phyloP scores from a whole-genome alignment of 2,329 filamentous ascomycete genomes.

The Microcera coccophila region DNA sequence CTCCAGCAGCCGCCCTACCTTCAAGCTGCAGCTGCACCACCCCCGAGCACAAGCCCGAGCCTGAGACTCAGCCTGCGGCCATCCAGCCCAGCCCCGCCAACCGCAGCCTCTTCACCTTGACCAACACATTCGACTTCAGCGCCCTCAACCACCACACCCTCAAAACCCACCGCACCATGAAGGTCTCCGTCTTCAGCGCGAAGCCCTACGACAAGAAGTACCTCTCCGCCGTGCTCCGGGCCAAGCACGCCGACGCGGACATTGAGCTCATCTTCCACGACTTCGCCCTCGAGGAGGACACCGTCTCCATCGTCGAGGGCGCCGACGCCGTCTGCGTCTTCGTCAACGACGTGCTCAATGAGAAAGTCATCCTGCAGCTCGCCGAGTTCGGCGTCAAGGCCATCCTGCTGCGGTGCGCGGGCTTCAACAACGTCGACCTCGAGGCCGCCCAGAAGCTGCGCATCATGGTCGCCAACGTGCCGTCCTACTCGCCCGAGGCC shows the following conservation, averaged over 20 bases:
- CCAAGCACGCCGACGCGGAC: slow-evolving; percentile 30
- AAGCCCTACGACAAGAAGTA: slow-evolving; percentile 60
- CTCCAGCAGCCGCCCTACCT: too few species aligned
- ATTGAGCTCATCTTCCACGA: slow-evolving; percentile 56
- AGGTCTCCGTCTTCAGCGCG: slow-evolving; percentile 60
- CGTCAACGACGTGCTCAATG: slow-evolving; percentile 59
- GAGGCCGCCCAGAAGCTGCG: slow-evolving; percentile 49
- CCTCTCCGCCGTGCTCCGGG: slow-evolving; percentile 42
- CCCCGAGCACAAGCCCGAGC: too few species aligned
- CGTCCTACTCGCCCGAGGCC: slow-evolving; percentile 64
- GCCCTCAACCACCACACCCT: neutral
- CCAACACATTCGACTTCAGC: neutral
- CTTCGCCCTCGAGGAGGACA: slow-evolving; percentile 53
- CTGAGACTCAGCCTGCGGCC: too few species aligned
- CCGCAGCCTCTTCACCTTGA: too few species aligned
- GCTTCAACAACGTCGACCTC: slow-evolving; percentile 65
- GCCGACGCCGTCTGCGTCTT: slow-evolving; percentile 62
- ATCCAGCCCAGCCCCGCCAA: too few species aligned
- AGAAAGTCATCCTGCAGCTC: slow-evolving; percentile 49
- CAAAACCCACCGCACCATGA: slow-evolving; percentile 37
- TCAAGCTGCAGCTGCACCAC: too few species aligned
- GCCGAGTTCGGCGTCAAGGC: slow-evolving; percentile 49
- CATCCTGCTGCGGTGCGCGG: slow-evolving; percentile 63
- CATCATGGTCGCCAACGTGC: slow-evolving; percentile 62
- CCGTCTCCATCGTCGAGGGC: slow-evolving; percentile 49